These are phyloP conservation scores for Balansia obtecta DNA, from an alignment of 2,329 filamentous ascomycete genomes.

Conservation along the genomic window DNA sequence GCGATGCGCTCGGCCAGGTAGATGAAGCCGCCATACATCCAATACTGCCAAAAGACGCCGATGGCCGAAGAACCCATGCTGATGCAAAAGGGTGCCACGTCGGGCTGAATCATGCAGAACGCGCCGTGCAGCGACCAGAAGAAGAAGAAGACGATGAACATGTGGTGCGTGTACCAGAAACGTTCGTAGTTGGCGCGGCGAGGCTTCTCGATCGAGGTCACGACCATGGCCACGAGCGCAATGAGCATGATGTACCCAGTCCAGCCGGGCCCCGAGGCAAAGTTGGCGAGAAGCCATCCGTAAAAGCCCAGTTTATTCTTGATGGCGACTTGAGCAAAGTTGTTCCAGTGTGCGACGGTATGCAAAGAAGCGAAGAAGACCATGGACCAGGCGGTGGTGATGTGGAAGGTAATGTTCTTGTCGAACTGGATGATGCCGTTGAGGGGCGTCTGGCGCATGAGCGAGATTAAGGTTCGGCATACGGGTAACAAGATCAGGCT, in stretches of 20 bases:
- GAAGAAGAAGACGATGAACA: slow-evolving; percentile 79
- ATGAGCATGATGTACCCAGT: slow-evolving; percentile 77
- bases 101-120: slow-evolving; percentile 83
- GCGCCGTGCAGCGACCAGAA: slow-evolving; percentile 86
- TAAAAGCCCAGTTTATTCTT: slow-evolving; percentile 67
- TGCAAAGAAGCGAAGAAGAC: slow-evolving; percentile 83
- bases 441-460: slow-evolving; percentile 66
- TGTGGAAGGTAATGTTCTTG: slow-evolving; percentile 85
- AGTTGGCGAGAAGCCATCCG: slow-evolving; percentile 66
- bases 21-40: slow-evolving; percentile 71
- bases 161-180: slow-evolving; percentile 85
- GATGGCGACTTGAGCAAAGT: slow-evolving; percentile 64
- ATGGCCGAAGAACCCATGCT: slow-evolving; percentile 51
- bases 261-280: slow-evolving; percentile 72
- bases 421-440: slow-evolving; percentile 83
- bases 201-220: slow-evolving; percentile 66
- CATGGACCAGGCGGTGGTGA: slow-evolving; percentile 74
- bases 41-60: slow-evolving; percentile 83
- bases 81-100: slow-evolving; percentile 66
- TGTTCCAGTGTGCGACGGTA: slow-evolving; percentile 79
- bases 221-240: slow-evolving; percentile 64
- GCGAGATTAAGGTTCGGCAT: slow-evolving; percentile 72
- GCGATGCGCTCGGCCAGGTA: slow-evolving; percentile 72
- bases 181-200: slow-evolving; percentile 74
- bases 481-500: slow-evolving; percentile 71